A percentile compares a stretch with the other conserved stretches of the same genome.
Conservation (phyloP, 139 green algal species). For the Chlorella sp. region DNA sequence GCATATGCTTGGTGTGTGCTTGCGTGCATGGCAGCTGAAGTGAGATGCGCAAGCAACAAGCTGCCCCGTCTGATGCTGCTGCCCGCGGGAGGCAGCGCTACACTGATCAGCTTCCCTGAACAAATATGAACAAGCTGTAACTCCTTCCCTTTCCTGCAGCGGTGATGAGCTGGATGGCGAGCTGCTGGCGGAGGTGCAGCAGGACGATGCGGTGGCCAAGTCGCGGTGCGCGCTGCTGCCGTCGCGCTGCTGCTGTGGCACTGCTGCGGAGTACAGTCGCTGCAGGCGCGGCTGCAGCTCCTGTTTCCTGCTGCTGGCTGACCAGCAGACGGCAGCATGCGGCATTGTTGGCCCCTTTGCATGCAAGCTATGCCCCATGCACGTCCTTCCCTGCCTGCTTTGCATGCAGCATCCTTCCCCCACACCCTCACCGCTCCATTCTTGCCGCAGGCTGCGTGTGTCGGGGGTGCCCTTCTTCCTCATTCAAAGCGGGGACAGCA, state of each 20-base stretch:
- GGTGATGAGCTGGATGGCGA: constrained; percentile 2
- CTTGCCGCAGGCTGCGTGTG: constrained; percentile 17
- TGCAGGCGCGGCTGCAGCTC: background rate
- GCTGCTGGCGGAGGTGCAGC: constrained; percentile 22
- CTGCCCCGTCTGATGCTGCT: too few relatives aligned
- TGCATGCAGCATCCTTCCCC: background rate
- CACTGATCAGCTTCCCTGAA: too few relatives aligned
- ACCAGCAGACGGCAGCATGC: too few relatives aligned
- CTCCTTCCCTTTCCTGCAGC: background rate
- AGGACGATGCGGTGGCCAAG: constrained; percentile 17
- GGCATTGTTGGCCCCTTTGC: too few relatives aligned
- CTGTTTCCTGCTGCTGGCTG: background rate
- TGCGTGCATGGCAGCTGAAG: background rate
- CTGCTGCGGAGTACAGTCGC: background rate
- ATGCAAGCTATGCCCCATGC: too few relatives aligned
- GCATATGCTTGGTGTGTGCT: background rate
- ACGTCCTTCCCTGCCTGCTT: background rate
- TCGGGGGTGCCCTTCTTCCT: constrained; percentile 28
- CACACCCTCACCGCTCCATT: background rate
- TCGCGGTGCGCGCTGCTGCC: background rate
- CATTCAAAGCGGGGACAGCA: constrained; percentile 9
- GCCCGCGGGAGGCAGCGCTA: too few relatives aligned
- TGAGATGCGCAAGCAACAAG: too few relatives aligned
- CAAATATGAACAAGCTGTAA: background rate
- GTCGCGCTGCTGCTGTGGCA: background rate